phyloP scores from a whole-genome alignment of 1,284 basidiomycete species.

The Pterulicium gracile region DNA sequence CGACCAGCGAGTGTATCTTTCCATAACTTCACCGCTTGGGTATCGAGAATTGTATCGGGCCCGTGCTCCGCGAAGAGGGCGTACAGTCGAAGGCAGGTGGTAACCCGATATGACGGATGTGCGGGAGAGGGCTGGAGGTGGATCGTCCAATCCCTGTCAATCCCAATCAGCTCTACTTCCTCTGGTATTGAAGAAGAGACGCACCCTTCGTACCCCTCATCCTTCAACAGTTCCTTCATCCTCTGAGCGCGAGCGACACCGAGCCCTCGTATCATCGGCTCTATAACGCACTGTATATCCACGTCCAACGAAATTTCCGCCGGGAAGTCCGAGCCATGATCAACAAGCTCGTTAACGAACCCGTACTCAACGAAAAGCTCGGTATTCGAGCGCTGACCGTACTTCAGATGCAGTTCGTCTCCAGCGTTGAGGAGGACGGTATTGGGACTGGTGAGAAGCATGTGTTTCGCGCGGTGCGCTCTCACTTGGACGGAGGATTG shows the following conservation, averaged over 20 bases:
- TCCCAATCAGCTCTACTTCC: not conserved
- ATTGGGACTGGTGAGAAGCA: conserved; percentile 43
- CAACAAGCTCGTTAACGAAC: conserved; percentile 43
- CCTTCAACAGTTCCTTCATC: conserved; percentile 37
- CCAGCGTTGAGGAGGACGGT: conserved; percentile 29
- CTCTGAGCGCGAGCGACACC: conserved; percentile 26
- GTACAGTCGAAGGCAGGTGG: conserved; percentile 59
- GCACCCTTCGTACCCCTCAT: conserved; percentile 71
- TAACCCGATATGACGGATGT: conserved; percentile 67
- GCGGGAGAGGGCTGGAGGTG: conserved; percentile 46
- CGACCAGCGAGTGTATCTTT: conserved; percentile 30
- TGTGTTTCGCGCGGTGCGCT: conserved; percentile 31
- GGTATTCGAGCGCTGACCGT: conserved; percentile 66
- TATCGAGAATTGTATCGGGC: conserved; percentile 17
- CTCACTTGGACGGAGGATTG: conserved; percentile 19
- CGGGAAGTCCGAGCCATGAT: conserved; percentile 15
- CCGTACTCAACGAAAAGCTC: conserved; percentile 80
- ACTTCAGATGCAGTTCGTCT: conserved; percentile 64
- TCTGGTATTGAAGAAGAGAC: conserved; percentile 10
- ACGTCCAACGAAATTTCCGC: conserved; percentile 36
- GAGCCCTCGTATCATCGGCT: conserved; percentile 32
- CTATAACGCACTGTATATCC: conserved; percentile 48
- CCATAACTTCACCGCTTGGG: conserved; percentile 35
- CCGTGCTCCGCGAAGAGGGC: conserved; percentile 23
- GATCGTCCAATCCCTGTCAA: conserved; percentile 62